Evolutionary conservation across 2,329 filamentous ascomycete genomes (phyloP).

Genomic region (Sclerotinia trifoliorum): DNA sequence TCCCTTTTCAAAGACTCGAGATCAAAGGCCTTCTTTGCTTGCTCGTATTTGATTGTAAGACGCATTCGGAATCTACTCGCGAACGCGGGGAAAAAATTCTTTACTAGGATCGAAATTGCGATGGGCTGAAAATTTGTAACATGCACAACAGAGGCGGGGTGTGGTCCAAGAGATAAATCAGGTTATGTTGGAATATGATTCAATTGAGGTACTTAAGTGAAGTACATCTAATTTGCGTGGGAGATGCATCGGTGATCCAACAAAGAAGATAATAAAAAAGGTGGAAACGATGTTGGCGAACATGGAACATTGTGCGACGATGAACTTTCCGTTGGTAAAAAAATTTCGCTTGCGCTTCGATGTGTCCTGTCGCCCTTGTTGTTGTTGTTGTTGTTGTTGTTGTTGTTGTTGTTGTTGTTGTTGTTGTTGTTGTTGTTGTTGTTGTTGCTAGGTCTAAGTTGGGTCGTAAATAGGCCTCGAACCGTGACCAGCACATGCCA

Average conservation of each 20-base stretch:
- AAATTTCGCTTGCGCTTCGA: slow-evolving; percentile 6
- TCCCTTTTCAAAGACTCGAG: neutral
- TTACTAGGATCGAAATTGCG: slow-evolving; percentile 1
- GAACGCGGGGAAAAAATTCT: slow-evolving; percentile 20
- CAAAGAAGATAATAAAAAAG: neutral
- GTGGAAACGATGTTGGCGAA: neutral
- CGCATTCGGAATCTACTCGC: slow-evolving; percentile 1
- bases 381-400: too few species aligned
- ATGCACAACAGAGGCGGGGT: slow-evolving; percentile 20
- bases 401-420: too few species aligned
- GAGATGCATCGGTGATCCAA: slow-evolving; percentile 15
- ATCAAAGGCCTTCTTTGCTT: neutral
- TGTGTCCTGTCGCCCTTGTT: neutral
- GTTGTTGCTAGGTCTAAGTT: slow-evolving; percentile 4
- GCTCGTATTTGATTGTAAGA: slow-evolving; percentile 10
- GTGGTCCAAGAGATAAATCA: neutral
- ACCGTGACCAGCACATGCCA: slow-evolving; percentile 6
- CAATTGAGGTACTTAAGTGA: slow-evolving; percentile 1
- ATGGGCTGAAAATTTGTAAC: slow-evolving; percentile 13
- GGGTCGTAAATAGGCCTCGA: neutral
- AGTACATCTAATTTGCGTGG: neutral
- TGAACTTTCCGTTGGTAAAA: slow-evolving; percentile 2
- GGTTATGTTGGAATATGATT: slow-evolving; percentile 14
- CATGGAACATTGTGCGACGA: neutral
- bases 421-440: too few species aligned